These are phyloP conservation scores for Termitomyces sp. DNA, from an alignment of 768 basidiomycete genomes.

Conservation along the genomic window DNA sequence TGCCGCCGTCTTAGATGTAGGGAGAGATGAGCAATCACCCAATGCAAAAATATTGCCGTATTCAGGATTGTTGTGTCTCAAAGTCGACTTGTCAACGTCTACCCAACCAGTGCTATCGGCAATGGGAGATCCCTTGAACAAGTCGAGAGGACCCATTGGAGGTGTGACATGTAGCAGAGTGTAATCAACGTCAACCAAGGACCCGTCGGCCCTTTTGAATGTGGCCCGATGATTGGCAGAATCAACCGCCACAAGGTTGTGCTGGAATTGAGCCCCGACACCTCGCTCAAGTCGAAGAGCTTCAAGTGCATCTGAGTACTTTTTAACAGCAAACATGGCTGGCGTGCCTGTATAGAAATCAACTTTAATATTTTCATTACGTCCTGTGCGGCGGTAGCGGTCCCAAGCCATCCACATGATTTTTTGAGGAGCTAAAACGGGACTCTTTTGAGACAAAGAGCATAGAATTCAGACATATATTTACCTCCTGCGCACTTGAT, in stretches of 20 bases:
- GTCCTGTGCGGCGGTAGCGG: conserved; percentile 55
- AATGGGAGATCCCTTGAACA: conserved; percentile 72
- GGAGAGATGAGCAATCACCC: conserved; percentile 89
- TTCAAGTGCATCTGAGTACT: conserved; percentile 88
- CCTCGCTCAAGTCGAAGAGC: conserved; percentile 71
- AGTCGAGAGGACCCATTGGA: conserved; percentile 86
- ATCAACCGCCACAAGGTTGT: conserved; percentile 79
- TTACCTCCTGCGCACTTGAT: conserved; percentile 92
- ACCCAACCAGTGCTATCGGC: conserved; percentile 88
- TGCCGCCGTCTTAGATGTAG: conserved; percentile 95
- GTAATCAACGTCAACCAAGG: conserved; percentile 68
- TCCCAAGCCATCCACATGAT: conserved; percentile 99
- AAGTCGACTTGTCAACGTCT: conserved; percentile 71
- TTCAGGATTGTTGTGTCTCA: conserved; percentile 78
- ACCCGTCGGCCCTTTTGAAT: conserved; percentile 75
- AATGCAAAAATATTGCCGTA: conserved; percentile 81
- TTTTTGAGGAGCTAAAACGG: conserved; percentile 66
- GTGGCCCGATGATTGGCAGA: conserved; percentile 67
- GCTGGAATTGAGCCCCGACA: conserved; percentile 74
- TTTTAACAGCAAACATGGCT: conserved; percentile 94
- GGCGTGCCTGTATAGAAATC: conserved; percentile 91
- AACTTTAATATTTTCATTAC: conserved; percentile 50
- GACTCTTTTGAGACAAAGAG: neutral
- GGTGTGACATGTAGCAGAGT: conserved; percentile 82
- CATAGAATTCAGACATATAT: neutral